Evolutionary conservation across 2,329 filamentous ascomycete species (phyloP), one percentile per base, ranked within the genome.

Genomic region (Cryphonectria carpinicola): DNA sequence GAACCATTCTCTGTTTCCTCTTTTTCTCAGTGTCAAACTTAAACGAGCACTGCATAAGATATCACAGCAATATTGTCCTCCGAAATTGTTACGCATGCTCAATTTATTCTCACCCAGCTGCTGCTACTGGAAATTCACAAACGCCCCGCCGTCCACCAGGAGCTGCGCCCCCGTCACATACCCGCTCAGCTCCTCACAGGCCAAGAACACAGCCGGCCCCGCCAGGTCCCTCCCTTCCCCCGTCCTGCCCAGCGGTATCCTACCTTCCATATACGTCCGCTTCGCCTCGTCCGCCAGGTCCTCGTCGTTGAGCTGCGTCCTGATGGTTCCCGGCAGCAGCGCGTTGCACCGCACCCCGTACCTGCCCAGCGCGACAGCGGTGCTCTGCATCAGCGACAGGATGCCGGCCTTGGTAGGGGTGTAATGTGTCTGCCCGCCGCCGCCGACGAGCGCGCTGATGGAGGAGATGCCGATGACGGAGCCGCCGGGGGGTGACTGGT

Each of bases 391-490:
- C 61, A 97, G 84, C 63, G 89, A 92, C 52, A 93, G 78, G 3
- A 97, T 87, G 2, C 93, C 94, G 0, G 94, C 93, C 81, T 97
- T 97, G 22, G 94, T 97, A 13, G 94, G 93, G 22, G 94, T 97
- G 81, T 97, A 97, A 78, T 97, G 94, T 37, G 89, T 90, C 82
- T 97, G 94, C 63, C 86, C 84, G 0, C 90, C 92, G 60, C 93
- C 94, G 52, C 94, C 94, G 0, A 94, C 92, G 17, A 94, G 86
- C 0, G 92, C 92, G 25, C 87, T 90, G 77, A 94, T 93, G 74
- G 89, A 92, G 10, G 88, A 91, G 54, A 95, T 85, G 68, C 88
- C 92, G 74, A 94, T 95, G 76, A 97, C 96, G 76, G 89, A 91
- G 46, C 94, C 94, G 22, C 94, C 93, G 0, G 88, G 80, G 0